Conservation (phyloP, 208 protist species). For the Leishmania mexicana region DNA sequence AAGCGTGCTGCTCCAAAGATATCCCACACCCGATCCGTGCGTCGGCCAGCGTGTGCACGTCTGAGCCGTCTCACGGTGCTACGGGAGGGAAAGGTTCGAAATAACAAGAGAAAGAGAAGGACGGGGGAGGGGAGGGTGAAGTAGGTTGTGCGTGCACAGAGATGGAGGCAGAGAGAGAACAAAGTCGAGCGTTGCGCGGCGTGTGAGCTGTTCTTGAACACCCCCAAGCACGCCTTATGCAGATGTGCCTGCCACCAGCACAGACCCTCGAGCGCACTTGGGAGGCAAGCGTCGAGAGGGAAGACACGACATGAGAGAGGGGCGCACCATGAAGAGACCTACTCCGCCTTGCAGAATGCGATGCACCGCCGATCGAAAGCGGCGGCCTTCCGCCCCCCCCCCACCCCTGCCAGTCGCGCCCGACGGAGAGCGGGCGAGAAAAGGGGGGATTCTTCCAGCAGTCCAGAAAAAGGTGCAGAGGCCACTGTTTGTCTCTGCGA, state of each 20-base stretch:
- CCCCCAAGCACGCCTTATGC: too few species aligned
- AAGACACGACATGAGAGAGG: background rate
- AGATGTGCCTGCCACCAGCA: too few species aligned
- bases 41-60: background rate
- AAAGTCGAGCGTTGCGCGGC: background rate
- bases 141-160: background rate
- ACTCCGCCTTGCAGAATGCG: background rate
- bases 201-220: background rate
- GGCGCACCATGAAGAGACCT: too few species aligned
- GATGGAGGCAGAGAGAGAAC: background rate
- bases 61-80: constrained; percentile 2
- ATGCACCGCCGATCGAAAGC: background rate
- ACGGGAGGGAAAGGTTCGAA: background rate
- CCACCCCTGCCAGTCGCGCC: background rate
- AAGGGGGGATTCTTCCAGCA: background rate
- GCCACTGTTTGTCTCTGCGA: background rate
- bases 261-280: background rate
- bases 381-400: background rate
- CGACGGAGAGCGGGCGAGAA: background rate
- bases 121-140: background rate
- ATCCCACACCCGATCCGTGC: background rate
- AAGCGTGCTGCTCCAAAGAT: background rate
- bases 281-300: background rate
- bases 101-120: background rate
- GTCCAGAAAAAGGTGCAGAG: background rate